phyloP scores from a whole-genome alignment of 345 rosid species.

The Eucalyptus cloeziana region DNA sequence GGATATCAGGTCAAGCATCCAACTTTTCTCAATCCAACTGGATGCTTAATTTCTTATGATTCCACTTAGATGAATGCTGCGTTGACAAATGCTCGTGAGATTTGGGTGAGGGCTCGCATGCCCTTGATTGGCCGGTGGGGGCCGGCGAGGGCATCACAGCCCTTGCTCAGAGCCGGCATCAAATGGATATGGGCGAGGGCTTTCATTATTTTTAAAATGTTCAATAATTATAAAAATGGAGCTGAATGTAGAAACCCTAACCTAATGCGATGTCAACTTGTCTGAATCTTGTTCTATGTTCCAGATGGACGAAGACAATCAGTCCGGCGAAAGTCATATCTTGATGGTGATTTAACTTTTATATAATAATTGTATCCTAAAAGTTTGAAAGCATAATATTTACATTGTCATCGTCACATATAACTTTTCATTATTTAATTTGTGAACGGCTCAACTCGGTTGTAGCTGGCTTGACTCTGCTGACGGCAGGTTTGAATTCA shows the following conservation, averaged over 20 bases:
- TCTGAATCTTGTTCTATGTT: background rate
- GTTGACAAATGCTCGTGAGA: background rate
- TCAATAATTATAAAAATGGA: background rate
- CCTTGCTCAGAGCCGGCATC: no score
- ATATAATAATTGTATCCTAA: background rate
- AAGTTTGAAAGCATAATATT: background rate
- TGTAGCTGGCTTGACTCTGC: fast-evolving
- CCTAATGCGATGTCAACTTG: background rate
- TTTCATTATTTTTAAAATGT: no score
- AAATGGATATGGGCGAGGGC: no score
- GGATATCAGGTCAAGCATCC: background rate
- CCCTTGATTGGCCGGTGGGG: no score
- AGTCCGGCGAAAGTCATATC: background rate
- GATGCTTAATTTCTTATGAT: background rate
- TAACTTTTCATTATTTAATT: background rate
- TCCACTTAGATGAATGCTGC: background rate
- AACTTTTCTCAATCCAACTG: background rate
- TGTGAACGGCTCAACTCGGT: background rate
- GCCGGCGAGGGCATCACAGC: no score
- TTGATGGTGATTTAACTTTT: background rate
- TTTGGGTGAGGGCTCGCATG: background rate
- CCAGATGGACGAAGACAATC: background rate
- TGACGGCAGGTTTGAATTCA: fast-evolving
- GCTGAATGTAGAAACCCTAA: background rate
- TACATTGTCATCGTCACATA: background rate